Percentiles rank a stretch among this genome's conserved stretches.
Evolutionary conservation across 305 asterid genomes (phyloP).

Genomic region (Fraxinus albicans): DNA sequence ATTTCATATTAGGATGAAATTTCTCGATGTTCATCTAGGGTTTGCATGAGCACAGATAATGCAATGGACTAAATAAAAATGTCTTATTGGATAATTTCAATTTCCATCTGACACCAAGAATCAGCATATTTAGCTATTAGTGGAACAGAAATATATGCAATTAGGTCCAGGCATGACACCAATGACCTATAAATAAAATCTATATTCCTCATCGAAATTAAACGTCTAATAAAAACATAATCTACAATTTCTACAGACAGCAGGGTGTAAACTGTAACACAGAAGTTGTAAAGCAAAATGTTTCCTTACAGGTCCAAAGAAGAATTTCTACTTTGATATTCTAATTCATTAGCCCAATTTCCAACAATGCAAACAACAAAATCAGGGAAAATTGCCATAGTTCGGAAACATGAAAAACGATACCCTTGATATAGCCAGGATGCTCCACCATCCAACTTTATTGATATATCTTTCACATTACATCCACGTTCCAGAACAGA

Average conservation of each 20-base stretch:
- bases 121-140: neutral
- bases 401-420: constrained; percentile 16
- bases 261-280: neutral
- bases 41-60: neutral
- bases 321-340: neutral
- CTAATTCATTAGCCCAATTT: neutral
- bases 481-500: constrained; percentile 81
- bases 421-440: constrained; percentile 99
- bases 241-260: neutral
- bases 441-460: constrained; percentile 90
- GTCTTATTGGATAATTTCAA: neutral
- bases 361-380: neutral
- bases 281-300: neutral
- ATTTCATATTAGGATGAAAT: constrained; percentile 1
- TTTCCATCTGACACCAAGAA: neutral
- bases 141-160: neutral
- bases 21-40: neutral
- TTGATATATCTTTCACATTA: constrained; percentile 60
- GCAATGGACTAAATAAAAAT: neutral
- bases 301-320: neutral
- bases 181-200: neutral
- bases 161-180: neutral
- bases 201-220: neutral
- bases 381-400: neutral
- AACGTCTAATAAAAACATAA: neutral